Evolutionary conservation across 305 asterid species (phyloP), one percentile per base, ranked within the genome.

Genomic region (Stenogyne calaminthoides): DNA sequence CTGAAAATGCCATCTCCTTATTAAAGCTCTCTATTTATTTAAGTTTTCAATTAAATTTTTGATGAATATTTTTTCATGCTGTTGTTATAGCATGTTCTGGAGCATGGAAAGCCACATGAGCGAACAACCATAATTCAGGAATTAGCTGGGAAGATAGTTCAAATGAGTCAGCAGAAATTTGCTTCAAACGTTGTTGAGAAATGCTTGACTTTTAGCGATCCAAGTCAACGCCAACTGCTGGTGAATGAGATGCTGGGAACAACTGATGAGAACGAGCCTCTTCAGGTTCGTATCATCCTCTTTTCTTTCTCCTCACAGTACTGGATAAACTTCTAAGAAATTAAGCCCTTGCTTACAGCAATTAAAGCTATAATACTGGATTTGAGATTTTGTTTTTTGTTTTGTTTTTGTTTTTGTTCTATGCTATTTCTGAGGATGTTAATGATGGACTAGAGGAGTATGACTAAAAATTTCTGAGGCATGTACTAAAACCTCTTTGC

Each of bases 211-310:
- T 83, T 83, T 71, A 82, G 88, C 20, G 82, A 83, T 52, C 80
- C 88, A 16, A 77, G 64, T 20, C 85, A 86, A 71, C 83, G 86
- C n/a, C 88, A 81, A 64, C 55, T 81, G 29, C 74, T 86, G 81
- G 90, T 86, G 75, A 83, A 73, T 19, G 90, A 86, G 83, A 86
- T 86, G 85, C 88, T 86, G 36, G 90, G 90, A 49, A 83, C 86
- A 56, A 86, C 86, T n/a, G 90, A 86, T 52, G 90, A 86, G 66
- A 86, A 86, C 32, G 87, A 86, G 76, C 88, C 90, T 70, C 88
- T 86, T 76, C 90, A 86, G 87, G 90, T 80, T 68, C 27, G 74
- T 74, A 46, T 12, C 11, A 0, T 62, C 62, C 22, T 15, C 40
- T 25, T 62, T 60, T 7, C 68, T 67, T 54, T 66, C 20, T 44